phyloP scores from a whole-genome alignment of 2,329 filamentous ascomycete genomes.

The Gaeumannomyces sp. region DNA sequence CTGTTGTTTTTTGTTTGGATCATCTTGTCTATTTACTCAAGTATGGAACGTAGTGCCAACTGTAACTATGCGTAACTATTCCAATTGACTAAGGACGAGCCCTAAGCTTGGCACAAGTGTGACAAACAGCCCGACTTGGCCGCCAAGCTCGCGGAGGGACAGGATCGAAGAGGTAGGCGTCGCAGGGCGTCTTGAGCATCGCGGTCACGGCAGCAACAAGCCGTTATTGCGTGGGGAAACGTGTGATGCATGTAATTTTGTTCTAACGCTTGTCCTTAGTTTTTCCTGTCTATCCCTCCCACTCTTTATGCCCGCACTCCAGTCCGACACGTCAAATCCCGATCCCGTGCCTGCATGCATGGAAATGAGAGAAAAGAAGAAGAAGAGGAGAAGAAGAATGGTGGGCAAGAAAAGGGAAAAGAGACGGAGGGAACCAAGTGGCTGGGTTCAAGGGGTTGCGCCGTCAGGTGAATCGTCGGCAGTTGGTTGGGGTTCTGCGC shows the following conservation, averaged over 20 bases:
- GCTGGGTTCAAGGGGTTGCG: neutral
- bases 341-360: neutral
- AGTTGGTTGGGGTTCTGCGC: neutral
- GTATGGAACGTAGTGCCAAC: too few species aligned
- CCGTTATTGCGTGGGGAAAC: too few species aligned
- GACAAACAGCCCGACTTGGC: too few species aligned
- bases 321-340: neutral
- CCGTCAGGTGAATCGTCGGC: neutral
- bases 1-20: too few species aligned
- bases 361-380: neutral
- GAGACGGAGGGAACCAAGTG: constrained; percentile 12
- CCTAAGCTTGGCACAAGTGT: too few species aligned
- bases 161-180: too few species aligned
- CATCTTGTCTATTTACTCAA: too few species aligned
- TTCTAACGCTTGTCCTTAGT: constrained; percentile 7
- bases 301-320: neutral
- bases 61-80: too few species aligned
- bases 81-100: too few species aligned
- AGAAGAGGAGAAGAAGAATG: neutral
- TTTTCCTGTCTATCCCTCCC: constrained; percentile 10
- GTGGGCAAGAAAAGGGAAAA: neutral
- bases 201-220: too few species aligned
- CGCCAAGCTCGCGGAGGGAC: too few species aligned
- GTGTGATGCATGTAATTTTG: neutral
- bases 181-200: too few species aligned